Conservation (phyloP, 2,329 filamentous ascomycete genomes). For the Aspergillus japonicus region DNA sequence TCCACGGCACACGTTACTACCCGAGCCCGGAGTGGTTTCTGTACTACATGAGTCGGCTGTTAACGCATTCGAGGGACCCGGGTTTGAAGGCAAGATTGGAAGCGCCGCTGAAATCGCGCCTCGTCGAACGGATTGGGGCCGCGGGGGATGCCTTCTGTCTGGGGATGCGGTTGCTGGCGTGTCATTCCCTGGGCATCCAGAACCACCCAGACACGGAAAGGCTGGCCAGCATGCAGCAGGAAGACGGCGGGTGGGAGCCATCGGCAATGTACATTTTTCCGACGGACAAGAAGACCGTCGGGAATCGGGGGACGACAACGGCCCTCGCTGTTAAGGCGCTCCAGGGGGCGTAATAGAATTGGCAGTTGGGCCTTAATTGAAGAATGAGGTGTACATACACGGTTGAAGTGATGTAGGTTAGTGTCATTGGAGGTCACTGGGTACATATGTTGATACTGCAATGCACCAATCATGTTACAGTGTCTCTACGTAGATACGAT, state of each 20-base stretch:
- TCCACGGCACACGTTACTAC: constrained; percentile 11
- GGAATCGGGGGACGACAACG: background rate
- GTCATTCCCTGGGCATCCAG: background rate
- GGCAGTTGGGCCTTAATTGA: too few relatives aligned
- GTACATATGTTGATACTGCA: too few relatives aligned
- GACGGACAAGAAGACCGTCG: background rate
- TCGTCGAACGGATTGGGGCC: background rate
- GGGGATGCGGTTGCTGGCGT: background rate
- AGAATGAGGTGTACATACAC: too few relatives aligned
- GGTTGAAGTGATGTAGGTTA: too few relatives aligned
- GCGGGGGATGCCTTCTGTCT: background rate
- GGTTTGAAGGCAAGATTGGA: background rate
- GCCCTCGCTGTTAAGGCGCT: background rate
- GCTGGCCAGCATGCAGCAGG: background rate
- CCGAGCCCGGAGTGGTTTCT: constrained; percentile 7
- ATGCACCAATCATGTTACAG: too few relatives aligned
- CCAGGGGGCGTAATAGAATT: background rate
- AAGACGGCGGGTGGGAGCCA: background rate
- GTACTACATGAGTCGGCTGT: background rate
- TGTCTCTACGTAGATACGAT: too few relatives aligned
- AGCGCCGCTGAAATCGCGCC: background rate
- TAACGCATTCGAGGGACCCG: background rate
- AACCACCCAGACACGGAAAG: background rate
- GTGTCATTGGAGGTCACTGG: too few relatives aligned
- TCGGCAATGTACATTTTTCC: background rate